phyloP scores from a whole-genome alignment of 2,329 filamentous ascomycete genomes.

The Verticillium nonalfalfae region DNA sequence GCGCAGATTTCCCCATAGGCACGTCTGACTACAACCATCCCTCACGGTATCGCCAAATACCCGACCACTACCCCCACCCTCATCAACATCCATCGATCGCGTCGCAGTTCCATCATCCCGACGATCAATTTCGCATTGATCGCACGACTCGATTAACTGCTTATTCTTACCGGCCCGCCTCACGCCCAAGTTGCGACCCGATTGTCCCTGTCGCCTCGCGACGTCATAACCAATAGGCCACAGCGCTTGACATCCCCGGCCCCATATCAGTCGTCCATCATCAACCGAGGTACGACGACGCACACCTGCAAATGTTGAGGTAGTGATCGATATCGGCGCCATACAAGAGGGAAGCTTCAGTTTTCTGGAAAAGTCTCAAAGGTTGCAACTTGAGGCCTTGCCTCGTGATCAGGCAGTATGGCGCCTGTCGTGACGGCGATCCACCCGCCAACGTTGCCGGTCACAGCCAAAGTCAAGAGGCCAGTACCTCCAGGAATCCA shows the following conservation, averaged over 20 bases:
- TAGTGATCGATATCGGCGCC: not conserved
- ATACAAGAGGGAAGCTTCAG: not conserved
- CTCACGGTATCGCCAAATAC: not conserved
- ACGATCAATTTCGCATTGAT: not conserved
- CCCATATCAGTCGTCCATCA: not conserved
- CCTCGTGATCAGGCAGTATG: conserved; percentile 27
- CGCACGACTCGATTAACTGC: not conserved
- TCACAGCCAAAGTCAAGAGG: conserved; percentile 58
- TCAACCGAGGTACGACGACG: not conserved
- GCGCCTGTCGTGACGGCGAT: conserved; percentile 46
- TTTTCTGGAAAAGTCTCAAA: not conserved
- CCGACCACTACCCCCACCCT: not conserved
- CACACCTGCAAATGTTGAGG: conserved; percentile 1
- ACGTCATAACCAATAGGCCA: not conserved
- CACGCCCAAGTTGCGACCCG: not conserved
- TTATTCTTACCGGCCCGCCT: not conserved
- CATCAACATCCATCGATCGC: not conserved
- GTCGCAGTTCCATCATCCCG: not conserved
- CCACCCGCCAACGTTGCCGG: conserved; percentile 24
- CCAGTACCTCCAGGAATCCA: conserved; percentile 60
- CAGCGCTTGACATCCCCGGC: not conserved
- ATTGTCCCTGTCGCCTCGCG: not conserved
- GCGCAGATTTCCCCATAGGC: not conserved
- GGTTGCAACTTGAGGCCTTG: not conserved
- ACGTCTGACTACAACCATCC: conserved; percentile 1